Percentiles rank a stretch among this genome's conserved stretches.
Conservation (phyloP, 2,329 filamentous ascomycete species). For the Fusarium anguioides region DNA sequence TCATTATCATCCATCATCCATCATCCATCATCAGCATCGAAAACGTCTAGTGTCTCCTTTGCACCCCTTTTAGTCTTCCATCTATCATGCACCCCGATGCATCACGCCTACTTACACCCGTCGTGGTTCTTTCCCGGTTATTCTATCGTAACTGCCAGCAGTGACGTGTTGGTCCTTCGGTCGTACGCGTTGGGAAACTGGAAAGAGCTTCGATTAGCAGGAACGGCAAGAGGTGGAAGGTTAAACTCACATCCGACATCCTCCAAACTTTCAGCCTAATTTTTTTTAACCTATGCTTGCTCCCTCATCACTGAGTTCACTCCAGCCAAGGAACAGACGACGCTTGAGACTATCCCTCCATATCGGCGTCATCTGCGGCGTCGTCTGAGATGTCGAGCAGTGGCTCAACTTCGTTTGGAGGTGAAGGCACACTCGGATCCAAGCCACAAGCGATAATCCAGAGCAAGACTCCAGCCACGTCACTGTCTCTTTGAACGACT, state of each 20-base stretch:
- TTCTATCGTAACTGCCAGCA: conserved; percentile 5
- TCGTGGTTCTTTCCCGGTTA: neutral
- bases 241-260: neutral
- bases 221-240: neutral
- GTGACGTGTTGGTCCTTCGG: conserved; percentile 1
- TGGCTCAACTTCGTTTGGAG: neutral
- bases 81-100: conserved; percentile 4
- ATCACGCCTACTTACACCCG: neutral
- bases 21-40: neutral
- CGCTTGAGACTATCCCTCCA: neutral
- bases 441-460: neutral
- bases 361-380: conserved; percentile 1
- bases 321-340: neutral
- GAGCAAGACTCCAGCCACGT: neutral
- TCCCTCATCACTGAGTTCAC: neutral
- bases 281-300: too few species aligned
- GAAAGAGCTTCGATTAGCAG: neutral
- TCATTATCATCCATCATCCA: neutral
- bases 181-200: neutral
- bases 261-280: neutral
- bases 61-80: neutral
- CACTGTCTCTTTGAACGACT: neutral
- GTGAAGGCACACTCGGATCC: too few species aligned
- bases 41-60: neutral
- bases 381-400: neutral